Evolutionary conservation across 2,329 filamentous ascomycete genomes (phyloP).

Genomic region (Aspergillus phoenicis): DNA sequence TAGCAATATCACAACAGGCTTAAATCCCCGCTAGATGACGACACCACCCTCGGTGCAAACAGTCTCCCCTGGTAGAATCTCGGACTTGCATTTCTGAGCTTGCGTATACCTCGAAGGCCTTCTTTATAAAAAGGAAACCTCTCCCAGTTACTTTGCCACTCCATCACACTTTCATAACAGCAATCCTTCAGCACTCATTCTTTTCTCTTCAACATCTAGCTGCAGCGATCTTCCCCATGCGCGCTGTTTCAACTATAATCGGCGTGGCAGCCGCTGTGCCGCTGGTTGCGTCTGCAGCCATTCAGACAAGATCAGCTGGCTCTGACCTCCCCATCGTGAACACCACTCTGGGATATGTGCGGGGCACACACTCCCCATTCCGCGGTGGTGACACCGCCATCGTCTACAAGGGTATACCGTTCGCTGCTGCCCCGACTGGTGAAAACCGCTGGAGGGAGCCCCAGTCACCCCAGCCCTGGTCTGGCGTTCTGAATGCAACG

Average conservation of each 20-base stretch:
- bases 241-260: background rate
- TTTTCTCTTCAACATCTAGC: background rate
- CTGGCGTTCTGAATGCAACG: conserved; percentile 18
- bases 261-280: conserved; percentile 2
- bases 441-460: conserved; percentile 16
- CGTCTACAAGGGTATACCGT: conserved; percentile 32
- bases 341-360: conserved; percentile 24
- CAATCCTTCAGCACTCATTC: background rate
- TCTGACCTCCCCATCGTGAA: conserved; percentile 9
- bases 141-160: background rate
- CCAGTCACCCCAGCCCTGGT: conserved; percentile 9
- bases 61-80: background rate
- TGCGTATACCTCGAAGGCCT: background rate
- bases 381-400: conserved; percentile 21
- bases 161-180: background rate
- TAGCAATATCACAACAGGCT: too few species aligned
- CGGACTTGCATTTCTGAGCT: background rate
- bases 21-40: background rate
- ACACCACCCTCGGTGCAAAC: background rate
- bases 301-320: background rate
- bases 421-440: conserved; percentile 16
- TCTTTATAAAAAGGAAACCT: background rate
- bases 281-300: background rate
- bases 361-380: conserved; percentile 26
- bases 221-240: background rate